Conservation (phyloP, 2,329 filamentous ascomycete genomes). For the Elsinoe fawcettii region DNA sequence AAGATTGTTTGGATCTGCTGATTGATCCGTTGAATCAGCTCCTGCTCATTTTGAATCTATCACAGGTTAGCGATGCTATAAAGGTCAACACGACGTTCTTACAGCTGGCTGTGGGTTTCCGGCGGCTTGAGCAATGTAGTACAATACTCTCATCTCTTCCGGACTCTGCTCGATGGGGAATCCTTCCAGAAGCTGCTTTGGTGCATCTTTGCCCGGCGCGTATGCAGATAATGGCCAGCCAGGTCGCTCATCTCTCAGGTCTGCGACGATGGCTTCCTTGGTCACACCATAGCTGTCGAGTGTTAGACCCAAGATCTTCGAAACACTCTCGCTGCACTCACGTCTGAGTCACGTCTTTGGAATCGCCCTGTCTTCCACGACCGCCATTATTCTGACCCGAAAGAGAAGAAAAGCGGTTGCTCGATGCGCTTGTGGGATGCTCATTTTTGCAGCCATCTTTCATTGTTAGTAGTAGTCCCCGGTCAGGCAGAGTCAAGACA, state of each 20-base stretch:
- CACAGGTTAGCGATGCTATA: neutral
- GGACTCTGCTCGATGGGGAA: constrained; percentile 72
- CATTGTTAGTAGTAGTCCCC: constrained; percentile 36
- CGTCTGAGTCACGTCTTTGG: constrained; percentile 8
- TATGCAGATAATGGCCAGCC: constrained; percentile 84
- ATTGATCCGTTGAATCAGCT: constrained; percentile 56
- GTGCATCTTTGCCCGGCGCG: constrained; percentile 66
- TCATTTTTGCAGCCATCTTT: constrained; percentile 53
- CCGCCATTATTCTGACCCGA: constrained; percentile 28
- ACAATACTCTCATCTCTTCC: constrained; percentile 70
- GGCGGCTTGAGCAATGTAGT: constrained; percentile 57
- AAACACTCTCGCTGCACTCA: constrained; percentile 16
- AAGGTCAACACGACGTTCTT: constrained; percentile 23
- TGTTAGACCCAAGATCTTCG: constrained; percentile 19
- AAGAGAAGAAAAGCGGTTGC: constrained; percentile 54
- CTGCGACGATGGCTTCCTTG: constrained; percentile 53
- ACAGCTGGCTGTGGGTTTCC: constrained; percentile 53
- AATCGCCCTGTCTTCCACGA: constrained; percentile 11
- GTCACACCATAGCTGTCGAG: constrained; percentile 45
- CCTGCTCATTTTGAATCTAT: constrained; percentile 49
- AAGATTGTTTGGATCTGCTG: constrained; percentile 66
- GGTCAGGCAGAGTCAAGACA: constrained; percentile 20
- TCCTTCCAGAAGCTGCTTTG: constrained; percentile 77
- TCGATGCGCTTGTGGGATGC: constrained; percentile 43
- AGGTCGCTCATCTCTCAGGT: constrained; percentile 64